These are phyloP conservation scores for Podospora anserina DNA, from an alignment of 495 filamentous ascomycete species.

Conservation along the genomic window DNA sequence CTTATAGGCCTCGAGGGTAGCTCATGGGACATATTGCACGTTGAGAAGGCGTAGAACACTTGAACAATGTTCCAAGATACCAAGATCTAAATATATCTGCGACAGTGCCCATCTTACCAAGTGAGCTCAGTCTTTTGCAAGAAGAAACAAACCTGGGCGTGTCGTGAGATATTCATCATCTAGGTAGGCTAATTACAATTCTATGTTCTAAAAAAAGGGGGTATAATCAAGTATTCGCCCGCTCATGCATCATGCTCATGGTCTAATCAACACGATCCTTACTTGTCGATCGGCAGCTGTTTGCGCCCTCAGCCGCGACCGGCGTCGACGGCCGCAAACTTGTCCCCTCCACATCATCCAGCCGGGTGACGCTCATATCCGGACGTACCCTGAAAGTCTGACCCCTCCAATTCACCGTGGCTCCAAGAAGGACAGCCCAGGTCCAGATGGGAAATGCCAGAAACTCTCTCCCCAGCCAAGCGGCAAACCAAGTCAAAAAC, in stretches of 20 bases:
- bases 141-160: background rate
- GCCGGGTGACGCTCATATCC: slow-evolving; percentile 72
- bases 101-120: no score
- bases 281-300: slow-evolving; percentile 20
- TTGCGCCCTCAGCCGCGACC: background rate
- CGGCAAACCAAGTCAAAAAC: slow-evolving; percentile 68
- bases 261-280: slow-evolving; percentile 34
- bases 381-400: slow-evolving; percentile 74
- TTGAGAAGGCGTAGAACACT: no score
- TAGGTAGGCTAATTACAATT: background rate
- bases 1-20: no score
- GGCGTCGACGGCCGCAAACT: background rate
- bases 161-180: slow-evolving; percentile 5
- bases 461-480: slow-evolving; percentile 82
- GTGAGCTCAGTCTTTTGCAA: background rate
- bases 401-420: slow-evolving; percentile 83
- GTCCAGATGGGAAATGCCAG: slow-evolving; percentile 85
- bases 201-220: slow-evolving; percentile 11
- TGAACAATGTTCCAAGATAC: no score
- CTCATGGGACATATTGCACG: no score
- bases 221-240: slow-evolving; percentile 8
- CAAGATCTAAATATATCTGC: no score
- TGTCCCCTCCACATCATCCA: slow-evolving; percentile 24
- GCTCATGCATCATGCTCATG: background rate
- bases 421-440: slow-evolving; percentile 78